Evolutionary conservation across 192 early-diverging fungal genomes (phyloP).

Genomic region (Coemansia sp.): DNA sequence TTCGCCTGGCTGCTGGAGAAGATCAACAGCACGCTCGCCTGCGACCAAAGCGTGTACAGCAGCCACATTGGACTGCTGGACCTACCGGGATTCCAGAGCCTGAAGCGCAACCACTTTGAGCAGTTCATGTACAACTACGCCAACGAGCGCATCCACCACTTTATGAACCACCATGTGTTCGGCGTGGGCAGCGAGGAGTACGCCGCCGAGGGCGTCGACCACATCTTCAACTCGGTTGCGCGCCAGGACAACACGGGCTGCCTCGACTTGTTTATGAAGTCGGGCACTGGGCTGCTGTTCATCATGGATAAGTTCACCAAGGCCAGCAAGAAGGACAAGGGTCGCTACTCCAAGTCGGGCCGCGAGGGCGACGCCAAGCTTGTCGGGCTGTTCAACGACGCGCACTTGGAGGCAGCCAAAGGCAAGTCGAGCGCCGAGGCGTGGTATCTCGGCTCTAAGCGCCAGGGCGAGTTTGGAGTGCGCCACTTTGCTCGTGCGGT

Average conservation of each 20-base stretch:
- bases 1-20: slow-evolving; percentile 86
- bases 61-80: slow-evolving; percentile 90
- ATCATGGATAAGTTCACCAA: slow-evolving; percentile 72
- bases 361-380: slow-evolving; percentile 46
- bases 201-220: slow-evolving; percentile 63
- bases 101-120: slow-evolving; percentile 60
- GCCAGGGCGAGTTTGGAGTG: slow-evolving; percentile 68
- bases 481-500: slow-evolving; percentile 80
- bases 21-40: slow-evolving; percentile 75
- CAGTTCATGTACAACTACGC: slow-evolving; percentile 83
- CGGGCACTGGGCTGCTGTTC: slow-evolving; percentile 74
- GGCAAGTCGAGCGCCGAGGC: slow-evolving; percentile 22
- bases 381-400: slow-evolving; percentile 40
- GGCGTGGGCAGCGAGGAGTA: slow-evolving; percentile 69
- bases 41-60: slow-evolving; percentile 63
- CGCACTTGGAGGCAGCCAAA: slow-evolving; percentile 22
- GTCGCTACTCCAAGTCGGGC: slow-evolving; percentile 31
- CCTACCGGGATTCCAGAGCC: slow-evolving; percentile 78
- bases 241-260: slow-evolving; percentile 73
- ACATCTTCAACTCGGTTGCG: slow-evolving; percentile 58
- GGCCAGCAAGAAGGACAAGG: slow-evolving; percentile 51
- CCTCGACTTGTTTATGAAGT: slow-evolving; percentile 74
- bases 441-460: slow-evolving; percentile 38
- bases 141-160: slow-evolving; percentile 86
- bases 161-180: slow-evolving; percentile 73